phyloP scores from a whole-genome alignment of 768 basidiomycete species.

The Tricholoma terreum region DNA sequence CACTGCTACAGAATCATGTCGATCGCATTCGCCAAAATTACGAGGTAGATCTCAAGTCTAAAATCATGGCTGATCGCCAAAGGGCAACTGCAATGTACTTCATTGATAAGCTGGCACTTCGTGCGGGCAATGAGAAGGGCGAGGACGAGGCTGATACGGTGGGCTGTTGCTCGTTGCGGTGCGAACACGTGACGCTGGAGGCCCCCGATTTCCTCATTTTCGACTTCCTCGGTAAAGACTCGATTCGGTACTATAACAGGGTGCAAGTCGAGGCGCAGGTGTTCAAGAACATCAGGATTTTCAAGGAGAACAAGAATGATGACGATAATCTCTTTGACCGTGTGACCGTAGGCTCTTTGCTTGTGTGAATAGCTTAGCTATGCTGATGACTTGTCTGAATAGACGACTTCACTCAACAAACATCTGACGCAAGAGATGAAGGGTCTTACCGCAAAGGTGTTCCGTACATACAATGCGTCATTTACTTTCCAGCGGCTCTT shows the following conservation, averaged over 20 bases:
- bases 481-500: slow-evolving; percentile 91
- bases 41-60: slow-evolving; percentile 75
- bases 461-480: slow-evolving; percentile 99
- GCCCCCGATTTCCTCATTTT: slow-evolving; percentile 86
- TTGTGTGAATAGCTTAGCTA: slow-evolving; percentile 2
- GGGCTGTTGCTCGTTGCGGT: slow-evolving; percentile 96
- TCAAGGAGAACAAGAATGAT: slow-evolving; percentile 90
- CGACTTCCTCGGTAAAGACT: slow-evolving; percentile 99
- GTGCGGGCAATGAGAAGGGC: slow-evolving; percentile 99
- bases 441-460: slow-evolving; percentile 97
- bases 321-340: slow-evolving; percentile 93
- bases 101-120: slow-evolving; percentile 94
- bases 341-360: slow-evolving; percentile 65
- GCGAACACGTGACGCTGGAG: slow-evolving; percentile 92
- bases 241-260: slow-evolving; percentile 93
- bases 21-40: slow-evolving; percentile 91
- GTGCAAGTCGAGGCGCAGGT: slow-evolving; percentile 88
- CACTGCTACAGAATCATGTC: slow-evolving; percentile 68
- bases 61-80: slow-evolving; percentile 93
- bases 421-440: slow-evolving; percentile 94
- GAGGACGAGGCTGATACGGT: slow-evolving; percentile 99
- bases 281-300: slow-evolving; percentile 97
- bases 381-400: slow-evolving; percentile 17
- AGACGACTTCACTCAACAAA: slow-evolving; percentile 88
- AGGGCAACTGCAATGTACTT: slow-evolving; percentile 99